Evolutionary conservation across 169 alveolate genomes (phyloP), one percentile per base, ranked within the genome.

Genomic region (Cryptosporidium viatorum): DNA sequence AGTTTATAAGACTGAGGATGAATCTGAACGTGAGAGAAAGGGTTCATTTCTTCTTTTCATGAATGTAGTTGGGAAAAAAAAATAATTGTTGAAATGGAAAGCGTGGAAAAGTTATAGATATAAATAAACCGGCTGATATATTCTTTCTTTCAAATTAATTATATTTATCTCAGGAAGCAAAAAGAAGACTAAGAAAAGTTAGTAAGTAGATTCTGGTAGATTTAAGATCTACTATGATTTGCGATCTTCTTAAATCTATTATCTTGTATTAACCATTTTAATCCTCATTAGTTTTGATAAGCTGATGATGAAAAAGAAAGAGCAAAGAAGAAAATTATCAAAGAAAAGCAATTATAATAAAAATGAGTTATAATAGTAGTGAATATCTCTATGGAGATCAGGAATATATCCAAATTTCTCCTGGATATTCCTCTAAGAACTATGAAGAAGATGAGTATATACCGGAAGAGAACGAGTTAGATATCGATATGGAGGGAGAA

Each of bases 361-460:
- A 23, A 29, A 73, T 73, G 86, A 73, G 86, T 8, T 73, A n/a
- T 26, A 73, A 73, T 0, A 73, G 70, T 1, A 26, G 70, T 33
- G 86, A 73, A 7, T 52, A 55, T 43, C 29, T 73, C 41, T 73
- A 37, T 58, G 70, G 37, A 16, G 71, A 73, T n/a, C 71, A 41
- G 21, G 86, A 59, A 23, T 73, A 73, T 37, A 52, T 73, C 9
- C 68, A 59, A 21, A 73, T 73, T 37, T 58, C 86, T 9, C 70
- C 86, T 6, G 48, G 16, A 3, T 52, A 14, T 14, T 73, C 70
- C 33, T 73, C 70, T 9, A 31, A 37, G 0, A 50, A 73, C 51
- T 29, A 70, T 48, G 45, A 33, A 8, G 33, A 14, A 16, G 33
- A 45, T 43, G 23, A 41, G 8, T 31, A 48, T 23, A 29, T 21